These are phyloP conservation scores for Polymyxa betae DNA, from an alignment of 208 protist genomes.

Conservation along the genomic window DNA sequence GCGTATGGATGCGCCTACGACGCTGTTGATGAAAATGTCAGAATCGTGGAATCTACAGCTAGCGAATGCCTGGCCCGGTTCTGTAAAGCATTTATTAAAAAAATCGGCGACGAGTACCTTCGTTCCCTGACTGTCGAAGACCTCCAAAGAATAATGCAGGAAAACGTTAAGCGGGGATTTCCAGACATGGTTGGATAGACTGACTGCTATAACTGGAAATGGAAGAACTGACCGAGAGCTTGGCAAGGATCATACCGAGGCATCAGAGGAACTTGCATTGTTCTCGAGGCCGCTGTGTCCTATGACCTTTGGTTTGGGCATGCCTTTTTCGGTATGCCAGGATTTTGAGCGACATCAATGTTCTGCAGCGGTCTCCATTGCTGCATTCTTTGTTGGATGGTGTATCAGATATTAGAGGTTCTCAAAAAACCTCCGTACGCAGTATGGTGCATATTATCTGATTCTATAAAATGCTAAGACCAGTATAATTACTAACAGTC, in stretches of 20 bases:
- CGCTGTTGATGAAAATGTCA: neutral
- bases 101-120: neutral
- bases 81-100: neutral
- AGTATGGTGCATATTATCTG: no score
- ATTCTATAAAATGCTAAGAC: no score
- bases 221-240: neutral
- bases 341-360: neutral
- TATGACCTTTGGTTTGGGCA: neutral
- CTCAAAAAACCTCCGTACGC: no score
- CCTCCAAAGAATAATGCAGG: neutral
- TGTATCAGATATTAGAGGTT: neutral
- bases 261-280: no score
- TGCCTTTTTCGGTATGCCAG: neutral
- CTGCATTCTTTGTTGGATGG: neutral
- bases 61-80: neutral
- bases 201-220: neutral
- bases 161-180: neutral
- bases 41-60: neutral
- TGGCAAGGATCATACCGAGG: neutral
- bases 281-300: no score
- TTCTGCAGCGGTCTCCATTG: neutral
- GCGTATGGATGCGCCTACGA: neutral
- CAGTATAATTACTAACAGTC: no score
- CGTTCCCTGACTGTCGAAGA: neutral
- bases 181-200: neutral